phyloP scores from a whole-genome alignment of 805 yeast species.

The Wickerhamomyces rabaulensis region DNA sequence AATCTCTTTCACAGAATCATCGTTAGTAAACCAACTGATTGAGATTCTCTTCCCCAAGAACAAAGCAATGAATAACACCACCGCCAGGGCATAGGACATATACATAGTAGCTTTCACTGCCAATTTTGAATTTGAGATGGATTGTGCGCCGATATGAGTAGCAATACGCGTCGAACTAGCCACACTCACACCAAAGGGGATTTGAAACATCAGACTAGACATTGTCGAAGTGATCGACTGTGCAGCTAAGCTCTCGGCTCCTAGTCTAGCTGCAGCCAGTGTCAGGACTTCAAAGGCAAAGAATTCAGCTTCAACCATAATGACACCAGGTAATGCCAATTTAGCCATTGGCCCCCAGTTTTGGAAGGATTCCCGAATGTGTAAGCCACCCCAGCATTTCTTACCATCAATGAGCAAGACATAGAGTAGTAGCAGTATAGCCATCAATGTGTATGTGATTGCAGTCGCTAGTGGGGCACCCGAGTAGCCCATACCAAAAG shows the following conservation, averaged over 20 bases:
- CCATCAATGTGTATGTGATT: slow-evolving; percentile 60
- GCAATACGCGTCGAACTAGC: slow-evolving; percentile 76
- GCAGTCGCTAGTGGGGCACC: slow-evolving; percentile 75
- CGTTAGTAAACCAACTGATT: slow-evolving; percentile 48
- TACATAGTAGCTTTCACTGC: slow-evolving; percentile 37
- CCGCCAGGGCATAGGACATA: slow-evolving; percentile 27
- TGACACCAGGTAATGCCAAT: slow-evolving; percentile 56
- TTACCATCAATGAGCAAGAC: slow-evolving; percentile 38
- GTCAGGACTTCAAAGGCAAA: slow-evolving; percentile 63
- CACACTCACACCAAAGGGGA: slow-evolving; percentile 72
- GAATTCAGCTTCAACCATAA: slow-evolving; percentile 64
- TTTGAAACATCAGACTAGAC: slow-evolving; percentile 62
- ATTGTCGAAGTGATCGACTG: slow-evolving; percentile 69
- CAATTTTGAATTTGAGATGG: slow-evolving; percentile 32
- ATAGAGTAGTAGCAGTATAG: slow-evolving; percentile 47
- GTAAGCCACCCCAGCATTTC: slow-evolving; percentile 31
- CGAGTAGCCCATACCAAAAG: slow-evolving; percentile 57
- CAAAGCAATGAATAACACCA: slow-evolving; percentile 40
- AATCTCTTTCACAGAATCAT: slow-evolving; percentile 39
- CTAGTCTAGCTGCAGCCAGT: slow-evolving; percentile 60
- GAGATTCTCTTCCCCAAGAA: slow-evolving; percentile 28
- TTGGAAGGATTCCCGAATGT: slow-evolving; percentile 15
- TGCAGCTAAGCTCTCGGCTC: slow-evolving; percentile 63
- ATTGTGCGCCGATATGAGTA: slow-evolving; percentile 61
- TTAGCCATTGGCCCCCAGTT: slow-evolving; percentile 47